Evolutionary conservation across 2,329 filamentous ascomycete genomes (phyloP).

Genomic region (Lasiodiplodia citricola): DNA sequence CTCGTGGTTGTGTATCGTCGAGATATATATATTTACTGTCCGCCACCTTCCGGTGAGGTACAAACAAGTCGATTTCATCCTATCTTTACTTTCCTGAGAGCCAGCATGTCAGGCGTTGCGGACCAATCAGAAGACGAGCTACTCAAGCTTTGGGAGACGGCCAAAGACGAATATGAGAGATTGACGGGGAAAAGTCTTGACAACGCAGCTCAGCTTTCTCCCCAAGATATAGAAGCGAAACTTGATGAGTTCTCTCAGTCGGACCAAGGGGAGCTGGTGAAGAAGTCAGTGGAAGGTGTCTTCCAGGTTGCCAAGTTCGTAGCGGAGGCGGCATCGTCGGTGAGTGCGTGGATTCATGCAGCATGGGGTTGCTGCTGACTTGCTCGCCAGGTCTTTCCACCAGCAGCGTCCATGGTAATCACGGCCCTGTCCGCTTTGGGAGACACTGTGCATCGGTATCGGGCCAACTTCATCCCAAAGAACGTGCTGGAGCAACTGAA

Average conservation of each 20-base stretch:
- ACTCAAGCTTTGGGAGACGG: too few species aligned
- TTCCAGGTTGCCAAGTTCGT: background rate
- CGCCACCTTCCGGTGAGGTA: too few species aligned
- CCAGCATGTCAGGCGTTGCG: too few species aligned
- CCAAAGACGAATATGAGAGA: too few species aligned
- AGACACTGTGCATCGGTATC: background rate
- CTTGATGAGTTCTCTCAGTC: background rate
- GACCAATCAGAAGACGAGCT: too few species aligned
- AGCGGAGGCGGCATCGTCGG: background rate
- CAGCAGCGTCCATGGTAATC: background rate
- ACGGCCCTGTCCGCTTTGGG: background rate
- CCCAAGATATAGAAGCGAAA: background rate
- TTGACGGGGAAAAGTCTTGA: too few species aligned
- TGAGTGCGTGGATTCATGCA: background rate
- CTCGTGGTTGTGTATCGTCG: too few species aligned
- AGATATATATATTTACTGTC: too few species aligned
- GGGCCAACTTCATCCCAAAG: background rate
- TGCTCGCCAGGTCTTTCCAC: background rate
- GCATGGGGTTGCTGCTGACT: background rate
- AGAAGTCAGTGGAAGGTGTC: background rate
- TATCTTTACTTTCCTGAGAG: too few species aligned
- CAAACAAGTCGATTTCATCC: too few species aligned
- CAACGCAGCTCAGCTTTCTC: too few species aligned
- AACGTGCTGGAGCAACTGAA: background rate
- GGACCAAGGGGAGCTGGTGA: background rate